Evolutionary conservation across 305 asterid genomes (phyloP), one percentile per base, ranked within the genome.

Genomic region (Solanum hybrid): DNA sequence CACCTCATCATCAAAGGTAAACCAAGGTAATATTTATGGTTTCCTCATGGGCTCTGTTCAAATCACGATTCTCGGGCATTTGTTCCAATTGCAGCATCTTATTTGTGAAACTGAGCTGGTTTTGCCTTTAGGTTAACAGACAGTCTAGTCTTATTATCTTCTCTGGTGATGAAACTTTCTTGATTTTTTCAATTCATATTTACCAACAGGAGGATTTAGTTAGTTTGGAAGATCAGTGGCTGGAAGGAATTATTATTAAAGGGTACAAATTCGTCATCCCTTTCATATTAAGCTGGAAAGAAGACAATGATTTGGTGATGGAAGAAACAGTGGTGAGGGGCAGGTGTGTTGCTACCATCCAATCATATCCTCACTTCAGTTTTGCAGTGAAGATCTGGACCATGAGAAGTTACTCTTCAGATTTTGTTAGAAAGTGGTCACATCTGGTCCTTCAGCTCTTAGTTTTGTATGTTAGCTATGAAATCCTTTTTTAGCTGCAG

Each of bases 1-100:
- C 99, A 69, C 96, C 99, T 69, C 95, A 91, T 91, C 95, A 93
- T 90, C 94, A 93, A 90, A 94, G 97, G 99, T 97, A 95, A 93
- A 91, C 95, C 92, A 90, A 94, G 98, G 99, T 97, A 95, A 90
- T 88, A 27, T 88, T 87, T 88, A 6, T 89, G 78, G 72, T 69
- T 27, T 51, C 38, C 24, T 56, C 78, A 9, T 72, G 72, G 40
- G 31, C 73, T n/a, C 3, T 73, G 78, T 37, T 6, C 26, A 86
- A 37, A 36, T 72, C 37, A 36, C 6, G 64, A 36, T 6, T 51
- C 6, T 5, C 31, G 72, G 66, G 40, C 9, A 14, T 37, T 87
- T 87, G 16, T 51, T 37, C 69, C 10, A 71, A 14, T 37, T 31
- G 71, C 72, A 8, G 40, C 51, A 34, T 71, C 79, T 72, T 26